Percentiles rank a stretch among this genome's conserved stretches.
These are phyloP conservation scores for Aleurites moluccanus DNA, from an alignment of 441 rosid genomes.

Conservation along the genomic window DNA sequence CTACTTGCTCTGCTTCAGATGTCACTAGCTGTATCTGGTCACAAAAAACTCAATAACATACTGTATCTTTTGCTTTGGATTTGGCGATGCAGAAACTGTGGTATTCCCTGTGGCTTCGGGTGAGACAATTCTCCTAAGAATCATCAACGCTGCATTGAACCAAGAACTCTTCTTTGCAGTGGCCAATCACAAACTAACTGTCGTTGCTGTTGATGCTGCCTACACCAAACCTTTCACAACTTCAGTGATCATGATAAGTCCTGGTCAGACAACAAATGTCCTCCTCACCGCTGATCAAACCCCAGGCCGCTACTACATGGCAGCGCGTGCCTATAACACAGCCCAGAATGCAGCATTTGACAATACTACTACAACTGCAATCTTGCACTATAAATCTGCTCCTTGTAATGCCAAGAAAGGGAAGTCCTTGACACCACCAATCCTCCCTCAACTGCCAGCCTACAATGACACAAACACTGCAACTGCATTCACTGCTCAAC, in stretches of 20 bases:
- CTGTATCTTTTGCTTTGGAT: background rate
- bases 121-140: slow-evolving; percentile 60
- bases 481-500: slow-evolving; percentile 48
- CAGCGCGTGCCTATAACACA: slow-evolving; percentile 68
- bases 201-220: slow-evolving; percentile 74
- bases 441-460: slow-evolving; percentile 63
- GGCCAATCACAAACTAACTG: slow-evolving; percentile 73
- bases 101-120: slow-evolving; percentile 57
- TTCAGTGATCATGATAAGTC: slow-evolving; percentile 69
- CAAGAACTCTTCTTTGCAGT: slow-evolving; percentile 72
- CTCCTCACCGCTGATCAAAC: slow-evolving; percentile 62
- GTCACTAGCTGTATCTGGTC: background rate
- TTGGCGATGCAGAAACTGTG: slow-evolving; percentile 48
- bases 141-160: slow-evolving; percentile 75
- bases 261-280: slow-evolving; percentile 94
- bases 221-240: slow-evolving; percentile 75
- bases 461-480: slow-evolving; percentile 74
- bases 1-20: background rate
- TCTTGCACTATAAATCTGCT: slow-evolving; percentile 65
- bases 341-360: slow-evolving; percentile 76
- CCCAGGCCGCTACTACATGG: slow-evolving; percentile 74
- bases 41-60: background rate
- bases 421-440: slow-evolving; percentile 34
- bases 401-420: slow-evolving; percentile 38
- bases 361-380: slow-evolving; percentile 86